phyloP scores from a whole-genome alignment of 169 alveolate genomes.

The Cytauxzoon felis region DNA sequence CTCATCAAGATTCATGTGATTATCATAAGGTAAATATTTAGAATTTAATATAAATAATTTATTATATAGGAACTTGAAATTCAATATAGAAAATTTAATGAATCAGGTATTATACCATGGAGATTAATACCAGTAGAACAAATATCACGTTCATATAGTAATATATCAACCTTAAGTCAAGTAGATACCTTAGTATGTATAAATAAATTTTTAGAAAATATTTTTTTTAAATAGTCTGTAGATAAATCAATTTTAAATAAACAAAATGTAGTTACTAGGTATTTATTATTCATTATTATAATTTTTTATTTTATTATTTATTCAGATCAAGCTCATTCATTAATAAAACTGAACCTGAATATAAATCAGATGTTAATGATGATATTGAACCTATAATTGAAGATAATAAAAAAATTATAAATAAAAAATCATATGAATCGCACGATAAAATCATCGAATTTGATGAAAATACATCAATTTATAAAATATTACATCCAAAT shows the following conservation, averaged over 20 bases:
- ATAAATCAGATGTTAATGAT: background rate
- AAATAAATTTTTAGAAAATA: background rate
- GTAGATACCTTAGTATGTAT: conserved; percentile 13
- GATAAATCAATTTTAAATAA: background rate
- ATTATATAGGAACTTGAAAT: conserved; percentile 18
- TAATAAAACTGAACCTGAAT: conserved; percentile 5
- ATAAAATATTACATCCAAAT: conserved; percentile 30
- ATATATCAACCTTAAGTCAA: conserved; percentile 14
- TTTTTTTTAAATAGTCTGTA: background rate
- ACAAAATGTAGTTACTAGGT: conserved; percentile 17
- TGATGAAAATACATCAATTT: conserved; percentile 17
- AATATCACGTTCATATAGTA: conserved; percentile 4
- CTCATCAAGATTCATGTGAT: background rate
- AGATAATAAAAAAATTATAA: conserved; percentile 13
- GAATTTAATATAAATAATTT: conserved; percentile 4
- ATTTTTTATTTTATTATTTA: background rate
- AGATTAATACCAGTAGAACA: conserved; percentile 22
- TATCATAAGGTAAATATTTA: background rate
- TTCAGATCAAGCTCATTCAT: background rate
- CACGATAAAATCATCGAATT: conserved; percentile 49
- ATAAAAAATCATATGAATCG: conserved; percentile 13
- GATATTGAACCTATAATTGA: too few relatives aligned
- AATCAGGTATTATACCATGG: conserved; percentile 4
- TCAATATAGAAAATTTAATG: background rate
- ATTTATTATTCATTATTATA: background rate